phyloP scores from a whole-genome alignment of 139 green algal species.

The Chlamydomonas schloesseri region DNA sequence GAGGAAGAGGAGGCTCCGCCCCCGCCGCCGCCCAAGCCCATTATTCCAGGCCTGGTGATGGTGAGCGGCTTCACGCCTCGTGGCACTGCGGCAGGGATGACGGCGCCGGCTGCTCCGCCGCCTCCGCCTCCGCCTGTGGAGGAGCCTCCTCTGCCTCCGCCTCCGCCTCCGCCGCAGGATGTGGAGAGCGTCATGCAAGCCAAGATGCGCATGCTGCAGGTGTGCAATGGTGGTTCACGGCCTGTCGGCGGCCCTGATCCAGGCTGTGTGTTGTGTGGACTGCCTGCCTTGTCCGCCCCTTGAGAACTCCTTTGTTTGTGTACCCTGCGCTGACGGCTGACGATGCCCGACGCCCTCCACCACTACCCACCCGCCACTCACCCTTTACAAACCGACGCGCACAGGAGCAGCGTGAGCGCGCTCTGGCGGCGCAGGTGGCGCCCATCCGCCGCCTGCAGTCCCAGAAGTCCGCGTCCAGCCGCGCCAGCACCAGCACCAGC shows the following conservation, averaged over 20 bases:
- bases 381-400: no score
- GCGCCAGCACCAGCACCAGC: background rate
- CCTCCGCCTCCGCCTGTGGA: background rate
- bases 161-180: background rate
- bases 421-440: background rate
- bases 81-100: background rate
- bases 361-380: background rate
- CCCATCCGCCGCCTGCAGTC: background rate
- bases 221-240: no score
- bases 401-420: constrained; percentile 30
- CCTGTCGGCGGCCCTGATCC: no score
- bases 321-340: no score
- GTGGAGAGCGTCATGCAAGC: constrained; percentile 26
- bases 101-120: background rate
- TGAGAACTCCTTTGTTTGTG: no score
- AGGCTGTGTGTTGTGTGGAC: no score
- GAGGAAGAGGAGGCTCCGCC: background rate
- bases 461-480: background rate
- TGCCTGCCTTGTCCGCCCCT: no score
- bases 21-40: constrained; percentile 10
- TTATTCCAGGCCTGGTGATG: constrained; percentile 33
- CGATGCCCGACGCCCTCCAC: no score
- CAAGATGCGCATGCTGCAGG: constrained; percentile 47
- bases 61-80: constrained; percentile 32
- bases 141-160: background rate